Evolutionary conservation across 2,329 filamentous ascomycete species (phyloP).

Genomic region (Celoporthe dispersa): DNA sequence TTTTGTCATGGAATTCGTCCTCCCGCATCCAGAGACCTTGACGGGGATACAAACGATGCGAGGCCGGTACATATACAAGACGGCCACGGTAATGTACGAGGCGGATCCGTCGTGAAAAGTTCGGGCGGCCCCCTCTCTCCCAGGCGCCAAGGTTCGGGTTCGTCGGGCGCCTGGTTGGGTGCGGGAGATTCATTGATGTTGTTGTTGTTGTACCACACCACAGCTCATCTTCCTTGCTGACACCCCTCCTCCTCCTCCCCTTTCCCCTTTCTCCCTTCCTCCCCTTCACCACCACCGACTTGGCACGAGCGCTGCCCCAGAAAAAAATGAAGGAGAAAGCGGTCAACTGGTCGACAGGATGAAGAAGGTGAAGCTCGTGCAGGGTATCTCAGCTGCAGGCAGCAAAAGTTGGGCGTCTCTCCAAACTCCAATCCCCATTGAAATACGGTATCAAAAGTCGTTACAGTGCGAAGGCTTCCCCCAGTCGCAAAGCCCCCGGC

Average conservation of each 20-base stretch:
- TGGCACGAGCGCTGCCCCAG: conserved; percentile 6
- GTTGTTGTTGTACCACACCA: conserved; percentile 18
- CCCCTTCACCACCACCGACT: conserved; percentile 7
- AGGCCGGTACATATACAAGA: conserved; percentile 13
- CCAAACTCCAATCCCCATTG: conserved; percentile 27
- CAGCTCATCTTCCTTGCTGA: conserved; percentile 1
- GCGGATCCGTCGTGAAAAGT: background rate
- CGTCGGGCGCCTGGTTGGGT: conserved; percentile 1
- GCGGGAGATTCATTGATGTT: conserved; percentile 11
- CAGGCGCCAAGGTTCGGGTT: background rate
- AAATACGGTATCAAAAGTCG: conserved; percentile 30
- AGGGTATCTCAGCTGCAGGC: conserved; percentile 29
- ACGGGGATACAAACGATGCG: conserved; percentile 19
- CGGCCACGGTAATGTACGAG: conserved; percentile 14
- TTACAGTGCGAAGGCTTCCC: conserved; percentile 22
- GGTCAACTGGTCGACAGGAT: conserved; percentile 28
- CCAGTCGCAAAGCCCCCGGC: conserved; percentile 22
- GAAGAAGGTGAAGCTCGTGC: conserved; percentile 24
- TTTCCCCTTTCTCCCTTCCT: background rate
- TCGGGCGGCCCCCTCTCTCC: background rate
- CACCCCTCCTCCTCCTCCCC: background rate
- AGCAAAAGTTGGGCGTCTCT: conserved; percentile 27
- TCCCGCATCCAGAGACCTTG: conserved; percentile 22
- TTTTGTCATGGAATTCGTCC: conserved; percentile 28
- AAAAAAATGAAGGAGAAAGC: conserved; percentile 2